These are phyloP conservation scores for Paecilomyces fulvus DNA, from an alignment of 2,329 filamentous ascomycete genomes.

Conservation along the genomic window DNA sequence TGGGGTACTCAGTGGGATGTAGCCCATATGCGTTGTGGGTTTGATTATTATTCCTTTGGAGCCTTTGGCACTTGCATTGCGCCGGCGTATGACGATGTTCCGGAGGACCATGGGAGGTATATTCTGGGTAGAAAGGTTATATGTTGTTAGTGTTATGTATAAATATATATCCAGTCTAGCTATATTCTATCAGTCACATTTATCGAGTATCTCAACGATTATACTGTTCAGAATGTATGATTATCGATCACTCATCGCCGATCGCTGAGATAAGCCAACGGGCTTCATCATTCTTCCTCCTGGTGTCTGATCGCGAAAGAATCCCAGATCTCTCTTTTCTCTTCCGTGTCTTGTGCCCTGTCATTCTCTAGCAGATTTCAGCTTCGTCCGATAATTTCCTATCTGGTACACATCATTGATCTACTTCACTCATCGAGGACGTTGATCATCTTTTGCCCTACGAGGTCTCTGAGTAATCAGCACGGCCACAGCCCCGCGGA, in stretches of 20 bases:
- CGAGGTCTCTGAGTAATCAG: background rate
- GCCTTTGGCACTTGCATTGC: background rate
- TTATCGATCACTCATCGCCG: background rate
- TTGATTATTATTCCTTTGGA: background rate
- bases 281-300: background rate
- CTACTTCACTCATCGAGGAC: background rate
- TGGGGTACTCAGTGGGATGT: conserved; percentile 47
- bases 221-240: background rate
- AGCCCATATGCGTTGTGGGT: conserved; percentile 4
- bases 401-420: background rate
- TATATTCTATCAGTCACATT: too few relatives aligned
- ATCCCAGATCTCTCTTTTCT: background rate
- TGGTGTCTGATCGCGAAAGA: background rate
- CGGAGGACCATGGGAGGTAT: background rate
- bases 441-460: too few relatives aligned
- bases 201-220: background rate
- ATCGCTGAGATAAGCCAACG: background rate
- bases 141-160: background rate
- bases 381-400: background rate
- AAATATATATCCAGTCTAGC: too few relatives aligned
- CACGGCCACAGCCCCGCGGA: background rate
- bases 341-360: background rate
- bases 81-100: background rate
- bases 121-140: background rate
- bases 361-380: background rate